Base-by-base conservation (phyloP, 139 green algal species). In the Helicosporidium sp. region DNA sequence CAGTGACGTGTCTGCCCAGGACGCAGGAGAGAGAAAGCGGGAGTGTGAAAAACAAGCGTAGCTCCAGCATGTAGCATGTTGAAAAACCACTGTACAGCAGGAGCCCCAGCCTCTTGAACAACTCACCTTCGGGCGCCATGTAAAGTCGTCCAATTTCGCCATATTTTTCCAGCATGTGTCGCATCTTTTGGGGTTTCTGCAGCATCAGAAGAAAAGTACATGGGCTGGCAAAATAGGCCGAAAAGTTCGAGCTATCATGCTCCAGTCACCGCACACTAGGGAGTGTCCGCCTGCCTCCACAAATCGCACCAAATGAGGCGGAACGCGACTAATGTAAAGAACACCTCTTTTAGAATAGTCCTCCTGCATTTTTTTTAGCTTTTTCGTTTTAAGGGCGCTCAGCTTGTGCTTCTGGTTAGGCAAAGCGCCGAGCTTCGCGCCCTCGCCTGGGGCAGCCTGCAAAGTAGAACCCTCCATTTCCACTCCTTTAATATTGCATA, bases 101-200 rank as follows among this genome's bases (percentile, higher is more conserved):
- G 48, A 48, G 22, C 37, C 20, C 8, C 23, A 58, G 7, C 45
- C 46, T 2, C 23, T 5, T 17, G 44, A 58, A 17, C 24, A 33
- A 20, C 40, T n/a, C 60, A 64, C 59, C 69, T 50, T 93, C 84
- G 8, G 77, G 81, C 16, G 79, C 72, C 34, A 90, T 76, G 62
- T 95, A 96, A 19, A 96, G 47, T 1, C 85, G 66, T 2, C 66
- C 64, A 8, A 90, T 18, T 45, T 84, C 64, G 1, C 72, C 86
- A 58, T 92, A 64, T 47, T 70, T 49, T 18, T 61, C 57, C 51
- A 96, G 58, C 66, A 94, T 49, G 51, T 93, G 79, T 24, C 79
- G 71, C 52, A 96, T 37, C 54, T 93, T 94, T 34, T 76, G 64
- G 2, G 84, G 85, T 51, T 95, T 95, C 80, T 77, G 51, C 45